A percentile compares a stretch with the other conserved stretches of the same genome.
Conservation (phyloP, 1,139 yeast genomes). For the Lipomyces yarrowii region DNA sequence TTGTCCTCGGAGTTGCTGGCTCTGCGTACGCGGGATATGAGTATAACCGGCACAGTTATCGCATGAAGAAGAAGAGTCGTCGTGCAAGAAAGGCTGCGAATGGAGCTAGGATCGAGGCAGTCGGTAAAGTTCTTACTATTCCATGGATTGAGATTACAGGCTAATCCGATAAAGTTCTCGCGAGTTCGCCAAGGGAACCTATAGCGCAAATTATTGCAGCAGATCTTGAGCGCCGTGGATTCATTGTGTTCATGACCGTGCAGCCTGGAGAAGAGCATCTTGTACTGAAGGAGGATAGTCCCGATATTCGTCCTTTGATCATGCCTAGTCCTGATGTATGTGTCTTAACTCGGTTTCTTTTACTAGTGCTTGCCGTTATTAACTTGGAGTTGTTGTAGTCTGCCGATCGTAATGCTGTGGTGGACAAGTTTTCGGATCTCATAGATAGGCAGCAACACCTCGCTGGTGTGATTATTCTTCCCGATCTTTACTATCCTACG, state of each 20-base stretch:
- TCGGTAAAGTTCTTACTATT: slow-evolving; percentile 36
- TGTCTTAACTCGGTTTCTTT: background rate
- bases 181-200: slow-evolving; percentile 81
- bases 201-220: slow-evolving; percentile 67
- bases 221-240: slow-evolving; percentile 77
- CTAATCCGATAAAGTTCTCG: slow-evolving; percentile 46
- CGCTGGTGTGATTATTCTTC: slow-evolving; percentile 64
- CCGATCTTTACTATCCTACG: slow-evolving; percentile 64
- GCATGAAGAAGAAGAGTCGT: slow-evolving; percentile 42
- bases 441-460: slow-evolving; percentile 51
- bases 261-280: slow-evolving; percentile 60
- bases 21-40: slow-evolving; percentile 22
- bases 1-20: slow-evolving; percentile 26
- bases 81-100: slow-evolving; percentile 64
- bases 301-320: slow-evolving; percentile 57
- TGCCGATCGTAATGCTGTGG: slow-evolving; percentile 24
- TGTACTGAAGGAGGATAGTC: slow-evolving; percentile 55
- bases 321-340: slow-evolving; percentile 29
- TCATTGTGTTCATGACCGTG: slow-evolving; percentile 75
- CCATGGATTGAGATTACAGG: background rate
- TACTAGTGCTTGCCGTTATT: background rate
- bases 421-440: slow-evolving; percentile 37
- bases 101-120: slow-evolving; percentile 76
- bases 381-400: slow-evolving; percentile 14
- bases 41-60: slow-evolving; percentile 23